Evolutionary conservation across 148 eudicot species (phyloP).

Genomic region (Rhododendron molle): DNA sequence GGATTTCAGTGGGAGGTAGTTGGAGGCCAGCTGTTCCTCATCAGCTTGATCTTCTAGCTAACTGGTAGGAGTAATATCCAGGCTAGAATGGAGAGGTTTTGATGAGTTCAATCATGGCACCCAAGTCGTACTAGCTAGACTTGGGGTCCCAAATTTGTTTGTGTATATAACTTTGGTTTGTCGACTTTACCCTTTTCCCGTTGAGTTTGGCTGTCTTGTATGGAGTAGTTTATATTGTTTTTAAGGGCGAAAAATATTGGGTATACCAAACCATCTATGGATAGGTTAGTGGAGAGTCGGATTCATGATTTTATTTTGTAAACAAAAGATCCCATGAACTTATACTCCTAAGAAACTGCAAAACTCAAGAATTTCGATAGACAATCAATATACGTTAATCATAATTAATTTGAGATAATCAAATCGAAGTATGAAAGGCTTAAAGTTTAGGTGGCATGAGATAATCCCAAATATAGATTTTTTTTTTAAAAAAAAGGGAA

Average conservation of each 20-base stretch:
- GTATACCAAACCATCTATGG: neutral
- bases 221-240: neutral
- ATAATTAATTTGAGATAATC: too few relatives aligned
- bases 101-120: neutral
- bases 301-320: neutral
- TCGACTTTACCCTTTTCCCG: neutral
- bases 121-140: neutral
- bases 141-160: neutral
- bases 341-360: neutral
- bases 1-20: neutral
- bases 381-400: neutral
- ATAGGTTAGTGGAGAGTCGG: neutral
- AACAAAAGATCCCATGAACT: too few relatives aligned
- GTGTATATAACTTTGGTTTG: neutral
- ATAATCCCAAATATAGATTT: too few relatives aligned
- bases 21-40: conserved; percentile 1
- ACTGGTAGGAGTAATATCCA: neutral
- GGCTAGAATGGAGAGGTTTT: neutral
- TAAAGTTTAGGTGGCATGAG: too few relatives aligned
- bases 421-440: too few relatives aligned
- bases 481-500: too few relatives aligned
- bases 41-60: neutral
- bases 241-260: neutral
- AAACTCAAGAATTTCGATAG: neutral
- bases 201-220: neutral